Evolutionary conservation across 2,329 filamentous ascomycete genomes (phyloP), one percentile per base, ranked within the genome.

Genomic region (Plenodomus lindquistii): DNA sequence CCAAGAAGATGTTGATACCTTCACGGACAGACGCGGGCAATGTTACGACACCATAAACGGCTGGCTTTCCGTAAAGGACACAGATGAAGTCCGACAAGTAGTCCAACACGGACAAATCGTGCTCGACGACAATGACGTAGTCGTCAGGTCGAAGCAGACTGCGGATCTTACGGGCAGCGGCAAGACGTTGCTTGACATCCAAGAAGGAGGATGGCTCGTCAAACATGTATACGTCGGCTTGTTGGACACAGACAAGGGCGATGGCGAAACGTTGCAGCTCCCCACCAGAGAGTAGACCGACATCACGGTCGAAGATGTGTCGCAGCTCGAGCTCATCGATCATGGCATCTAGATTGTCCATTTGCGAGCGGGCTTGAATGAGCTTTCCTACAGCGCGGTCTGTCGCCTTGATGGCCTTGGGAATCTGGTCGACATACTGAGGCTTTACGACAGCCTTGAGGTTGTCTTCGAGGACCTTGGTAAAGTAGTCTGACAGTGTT

Each of bases 11-110:
- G 73, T 97, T 97, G 85, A 97, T 97, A 75, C 92, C 94, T 84
- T 99, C 94, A 70, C 94, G 91, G 51, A 99, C 94, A 3, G 94
- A 97, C 66, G 94, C 84, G 42, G 94, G 94, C 18, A 97, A 84
- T 20, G 94, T 97, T 40, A 99, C 94, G 42, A 99, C 94, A 85
- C 94, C 94, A 66, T 99, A 99, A 38, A 97, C 86, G 39, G 94
- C 94, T 31, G 94, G 94, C 76, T 88, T 86, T 62, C 94, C 95
- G 76, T 99, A 99, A 10, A 99, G 86, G 52, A 97, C 91, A 71
- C 94, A 99, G 67, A 99, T 91, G 75, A 94, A 99, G 76, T 99
- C 94, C 46, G 94, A 99, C 47, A 99, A 89, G 70, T 99, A 99
- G 75, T 99, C 95, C 38, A 99, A 84, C 37, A 99, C 92, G 39